Evolutionary conservation across 2,329 filamentous ascomycete genomes (phyloP), one percentile per base, ranked within the genome.

Genomic region (Pleomassaria siparia): DNA sequence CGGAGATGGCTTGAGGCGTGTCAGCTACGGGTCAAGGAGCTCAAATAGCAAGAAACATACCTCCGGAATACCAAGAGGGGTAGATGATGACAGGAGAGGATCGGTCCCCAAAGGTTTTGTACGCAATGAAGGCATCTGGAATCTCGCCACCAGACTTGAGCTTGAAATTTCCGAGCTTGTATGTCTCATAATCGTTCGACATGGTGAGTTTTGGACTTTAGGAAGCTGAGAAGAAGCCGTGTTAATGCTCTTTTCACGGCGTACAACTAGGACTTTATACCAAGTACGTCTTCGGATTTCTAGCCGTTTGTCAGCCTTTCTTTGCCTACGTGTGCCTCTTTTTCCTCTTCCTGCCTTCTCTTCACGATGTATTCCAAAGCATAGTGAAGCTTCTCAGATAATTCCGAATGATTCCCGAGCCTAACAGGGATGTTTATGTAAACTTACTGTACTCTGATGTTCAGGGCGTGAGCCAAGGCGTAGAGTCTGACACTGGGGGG

Each of bases 1-100:
- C 84, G 2, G 77, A 73, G 52, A 91, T 88, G 2, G 71, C 74
- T 72, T 68, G 69, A 16, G 10, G 26, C 7, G 6, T 37, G 35
- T 37, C n/a, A 32, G 15, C 22, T 5, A 33, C 15, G 16, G 28
- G 18, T 30, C 4, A 12, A 33, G 22, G 15, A 32, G 5, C 32
- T 12, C 20, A 18, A 4, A 5, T 8, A 29, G 15, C n/a, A 43
- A 43, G 28, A 43, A 43, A 69, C 76, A 42, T 64, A 81, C 78
- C 55, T 49, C 84, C 84, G 15, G 82, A 85, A 65, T 85, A 91
- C 88, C 88, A 91, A 2, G 84, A 84, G 2, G 88, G 88, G 61
- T 91, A 91, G 51, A 91, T 80, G 48, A 91, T 81, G 2, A 83
- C 83, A 7, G 87, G 87, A 5, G 73, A 75, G 0, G 73, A 77